Evolutionary conservation across 805 yeast species (phyloP).

Genomic region (Hanseniaspora nectarophila): DNA sequence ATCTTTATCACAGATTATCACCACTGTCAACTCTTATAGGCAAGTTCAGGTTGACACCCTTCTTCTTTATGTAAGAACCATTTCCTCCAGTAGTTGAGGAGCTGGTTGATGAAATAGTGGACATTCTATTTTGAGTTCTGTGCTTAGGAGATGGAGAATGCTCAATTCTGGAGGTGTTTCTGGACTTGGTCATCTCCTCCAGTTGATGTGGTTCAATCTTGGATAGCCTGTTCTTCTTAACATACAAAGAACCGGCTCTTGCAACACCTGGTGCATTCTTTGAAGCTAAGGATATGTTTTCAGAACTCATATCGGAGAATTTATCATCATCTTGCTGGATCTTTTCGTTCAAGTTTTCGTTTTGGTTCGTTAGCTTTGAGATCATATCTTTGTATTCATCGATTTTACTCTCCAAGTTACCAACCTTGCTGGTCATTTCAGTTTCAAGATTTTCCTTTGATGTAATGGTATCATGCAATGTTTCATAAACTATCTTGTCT

Average conservation of each 20-base stretch:
- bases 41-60: conserved; percentile 8
- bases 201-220: conserved; percentile 13
- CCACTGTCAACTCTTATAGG: conserved; percentile 19
- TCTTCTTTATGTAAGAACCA: conserved; percentile 9
- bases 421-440: conserved; percentile 23
- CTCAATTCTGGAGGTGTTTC: conserved; percentile 9
- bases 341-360: not conserved
- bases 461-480: conserved; percentile 18
- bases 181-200: conserved; percentile 14
- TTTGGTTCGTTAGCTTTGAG: conserved; percentile 18
- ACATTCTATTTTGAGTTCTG: conserved; percentile 16
- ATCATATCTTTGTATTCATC: conserved; percentile 23
- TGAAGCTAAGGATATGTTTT: not conserved
- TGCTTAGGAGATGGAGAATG: not conserved
- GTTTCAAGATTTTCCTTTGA: conserved; percentile 16
- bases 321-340: not conserved
- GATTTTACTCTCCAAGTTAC: conserved; percentile 25
- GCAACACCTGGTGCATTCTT: not conserved
- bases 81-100: conserved; percentile 21
- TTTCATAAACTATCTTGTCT: conserved; percentile 22
- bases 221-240: conserved; percentile 13
- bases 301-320: not conserved
- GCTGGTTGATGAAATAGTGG: conserved; percentile 36
- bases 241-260: conserved; percentile 6
- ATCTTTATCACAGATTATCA: conserved; percentile 16